Evolutionary conservation across 2,329 filamentous ascomycete genomes (phyloP).

Genomic region (Conoideocrella luteorostrata): DNA sequence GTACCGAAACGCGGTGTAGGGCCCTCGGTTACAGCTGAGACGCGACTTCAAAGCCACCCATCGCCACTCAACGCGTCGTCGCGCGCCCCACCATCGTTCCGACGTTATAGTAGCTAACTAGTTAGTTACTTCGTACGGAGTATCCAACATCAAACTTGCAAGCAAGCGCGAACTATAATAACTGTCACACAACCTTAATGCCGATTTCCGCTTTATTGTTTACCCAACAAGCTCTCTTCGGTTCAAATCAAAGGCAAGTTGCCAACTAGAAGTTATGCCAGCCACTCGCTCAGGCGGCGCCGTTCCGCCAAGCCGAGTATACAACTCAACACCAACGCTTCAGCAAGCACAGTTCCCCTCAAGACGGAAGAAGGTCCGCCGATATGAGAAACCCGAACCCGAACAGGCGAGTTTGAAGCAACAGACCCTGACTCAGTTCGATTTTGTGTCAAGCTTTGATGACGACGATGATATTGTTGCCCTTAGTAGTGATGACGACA

Average conservation of each 20-base stretch:
- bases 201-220: no score
- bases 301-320: constrained; percentile 30
- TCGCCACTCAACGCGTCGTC: constrained; percentile 3
- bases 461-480: constrained; percentile 18
- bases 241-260: no score
- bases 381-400: constrained; percentile 28
- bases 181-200: no score
- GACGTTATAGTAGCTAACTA: no score
- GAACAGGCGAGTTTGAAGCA: constrained; percentile 25
- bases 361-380: constrained; percentile 26
- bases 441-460: constrained; percentile 30
- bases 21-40: no score
- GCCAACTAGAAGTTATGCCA: no score
- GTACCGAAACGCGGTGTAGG: no score
- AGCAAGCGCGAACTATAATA: not conserved
- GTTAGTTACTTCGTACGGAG: no score
- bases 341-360: constrained; percentile 34
- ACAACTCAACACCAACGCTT: constrained; percentile 29
- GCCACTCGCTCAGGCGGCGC: constrained; percentile 31
- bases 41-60: not conserved
- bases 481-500: constrained; percentile 21
- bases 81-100: not conserved
- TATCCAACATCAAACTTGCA: no score
- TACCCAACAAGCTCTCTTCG: not conserved
- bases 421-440: constrained; percentile 37